Percentiles rank a stretch among this genome's conserved stretches.
These are phyloP conservation scores for Rubia yunnanensis DNA, from an alignment of 257 asterid species.

Conservation along the genomic window DNA sequence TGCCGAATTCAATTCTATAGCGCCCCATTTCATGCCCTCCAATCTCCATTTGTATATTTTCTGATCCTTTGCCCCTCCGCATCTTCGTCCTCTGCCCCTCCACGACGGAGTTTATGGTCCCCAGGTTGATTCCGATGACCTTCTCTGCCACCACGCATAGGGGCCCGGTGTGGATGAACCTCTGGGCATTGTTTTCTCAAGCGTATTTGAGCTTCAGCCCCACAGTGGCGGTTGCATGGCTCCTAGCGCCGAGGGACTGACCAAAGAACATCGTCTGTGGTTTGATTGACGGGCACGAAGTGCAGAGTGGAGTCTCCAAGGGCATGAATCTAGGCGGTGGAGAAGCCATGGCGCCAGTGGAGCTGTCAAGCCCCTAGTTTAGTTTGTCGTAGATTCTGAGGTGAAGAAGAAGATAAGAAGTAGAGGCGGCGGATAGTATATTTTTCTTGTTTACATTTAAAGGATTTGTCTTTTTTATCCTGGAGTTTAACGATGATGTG, in stretches of 20 bases:
- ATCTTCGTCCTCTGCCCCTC: constrained; percentile 92
- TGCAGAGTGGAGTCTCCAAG: constrained; percentile 38
- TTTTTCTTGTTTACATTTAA: no score
- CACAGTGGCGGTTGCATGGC: constrained; percentile 21
- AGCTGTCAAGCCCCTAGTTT: neutral
- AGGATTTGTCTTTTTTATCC: no score
- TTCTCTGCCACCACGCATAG: constrained; percentile 78
- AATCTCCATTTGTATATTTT: no score
- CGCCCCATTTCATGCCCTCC: no score
- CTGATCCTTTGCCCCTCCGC: constrained; percentile 87
- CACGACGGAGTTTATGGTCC: constrained; percentile 84
- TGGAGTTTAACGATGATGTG: no score
- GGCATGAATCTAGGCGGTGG: constrained; percentile 60
- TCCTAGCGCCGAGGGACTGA: constrained; percentile 21
- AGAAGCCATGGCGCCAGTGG: constrained; percentile 13
- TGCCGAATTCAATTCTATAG: no score
- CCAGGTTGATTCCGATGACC: constrained; percentile 81
- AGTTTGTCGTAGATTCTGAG: neutral
- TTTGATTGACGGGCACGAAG: constrained; percentile 25
- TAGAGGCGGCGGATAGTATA: no score
- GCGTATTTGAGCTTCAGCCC: constrained; percentile 35
- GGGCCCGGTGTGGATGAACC: constrained; percentile 18
- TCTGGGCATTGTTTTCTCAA: constrained; percentile 12
- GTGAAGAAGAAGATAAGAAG: constrained; percentile 10
- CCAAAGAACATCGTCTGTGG: constrained; percentile 43